These are phyloP conservation scores for Arctostaphylos glauca DNA, from an alignment of 148 eudicot species.

Conservation along the genomic window DNA sequence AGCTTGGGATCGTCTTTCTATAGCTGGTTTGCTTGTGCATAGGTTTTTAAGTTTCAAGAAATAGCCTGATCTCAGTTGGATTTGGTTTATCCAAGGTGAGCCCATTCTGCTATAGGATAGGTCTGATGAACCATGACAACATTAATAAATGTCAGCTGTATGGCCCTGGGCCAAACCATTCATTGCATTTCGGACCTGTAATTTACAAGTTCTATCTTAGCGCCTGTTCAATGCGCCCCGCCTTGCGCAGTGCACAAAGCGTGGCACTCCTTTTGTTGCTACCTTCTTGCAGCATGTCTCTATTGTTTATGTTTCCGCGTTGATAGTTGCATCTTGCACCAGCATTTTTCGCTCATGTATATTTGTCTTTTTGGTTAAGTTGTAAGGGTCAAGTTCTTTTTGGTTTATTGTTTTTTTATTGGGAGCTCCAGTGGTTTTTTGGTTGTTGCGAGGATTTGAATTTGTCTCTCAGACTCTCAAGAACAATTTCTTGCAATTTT, in stretches of 20 bases:
- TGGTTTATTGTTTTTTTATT: background rate
- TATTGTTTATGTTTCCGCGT: background rate
- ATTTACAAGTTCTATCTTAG: background rate
- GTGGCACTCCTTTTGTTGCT: background rate
- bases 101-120: background rate
- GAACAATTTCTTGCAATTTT: background rate
- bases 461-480: background rate
- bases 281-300: slow-evolving; percentile 1
- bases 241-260: background rate
- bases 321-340: background rate
- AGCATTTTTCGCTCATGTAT: background rate
- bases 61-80: background rate
- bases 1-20: background rate
- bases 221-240: background rate
- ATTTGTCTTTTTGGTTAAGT: background rate
- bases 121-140: background rate
- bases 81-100: background rate
- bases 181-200: background rate
- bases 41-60: background rate
- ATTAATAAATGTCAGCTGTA: background rate
- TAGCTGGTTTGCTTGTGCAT: background rate
- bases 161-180: background rate
- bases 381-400: background rate
- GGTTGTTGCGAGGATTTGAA: background rate
- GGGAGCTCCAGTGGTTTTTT: background rate